phyloP scores from a whole-genome alignment of 2,329 filamentous ascomycete species.

The Westerdykella sp. region DNA sequence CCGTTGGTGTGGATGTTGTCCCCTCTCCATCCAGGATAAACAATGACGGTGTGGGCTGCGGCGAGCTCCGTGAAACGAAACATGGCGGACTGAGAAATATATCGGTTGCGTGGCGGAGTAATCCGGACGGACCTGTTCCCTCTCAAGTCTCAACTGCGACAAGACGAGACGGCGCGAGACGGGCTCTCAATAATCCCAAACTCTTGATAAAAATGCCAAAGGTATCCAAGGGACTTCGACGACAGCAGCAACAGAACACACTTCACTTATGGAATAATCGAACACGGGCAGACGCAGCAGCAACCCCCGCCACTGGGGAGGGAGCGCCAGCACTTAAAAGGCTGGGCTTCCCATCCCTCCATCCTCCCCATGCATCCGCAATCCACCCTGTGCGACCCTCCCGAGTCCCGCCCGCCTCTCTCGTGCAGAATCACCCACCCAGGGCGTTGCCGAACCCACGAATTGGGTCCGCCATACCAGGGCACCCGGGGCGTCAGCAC shows the following conservation, averaged over 20 bases:
- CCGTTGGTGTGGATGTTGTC: slow-evolving; percentile 77
- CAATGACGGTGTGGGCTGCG: slow-evolving; percentile 72
- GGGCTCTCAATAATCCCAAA: too few species aligned
- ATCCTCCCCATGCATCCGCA: slow-evolving; percentile 3
- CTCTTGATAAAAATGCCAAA: too few species aligned
- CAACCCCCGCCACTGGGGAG: too few species aligned
- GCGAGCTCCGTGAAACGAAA: slow-evolving; percentile 40
- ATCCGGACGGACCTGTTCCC: too few species aligned
- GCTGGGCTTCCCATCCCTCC: neutral
- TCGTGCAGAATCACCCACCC: slow-evolving; percentile 1
- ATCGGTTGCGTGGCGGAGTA: too few species aligned
- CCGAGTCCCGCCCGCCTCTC: slow-evolving; percentile 1
- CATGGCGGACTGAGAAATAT: slow-evolving; percentile 20
- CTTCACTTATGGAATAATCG: too few species aligned
- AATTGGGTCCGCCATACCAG: slow-evolving; percentile 13
- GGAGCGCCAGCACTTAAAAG: neutral
- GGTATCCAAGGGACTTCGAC: too few species aligned
- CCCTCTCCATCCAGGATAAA: slow-evolving; percentile 79
- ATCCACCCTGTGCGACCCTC: slow-evolving; percentile 1
- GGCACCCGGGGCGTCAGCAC: slow-evolving; percentile 26
- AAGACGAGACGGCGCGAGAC: too few species aligned
- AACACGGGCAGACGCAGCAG: too few species aligned
- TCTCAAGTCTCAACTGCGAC: too few species aligned
- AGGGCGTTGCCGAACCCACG: neutral
- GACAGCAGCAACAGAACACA: too few species aligned